phyloP scores from a whole-genome alignment of 805 yeast species.

The Yamadazyma phyllophila region DNA sequence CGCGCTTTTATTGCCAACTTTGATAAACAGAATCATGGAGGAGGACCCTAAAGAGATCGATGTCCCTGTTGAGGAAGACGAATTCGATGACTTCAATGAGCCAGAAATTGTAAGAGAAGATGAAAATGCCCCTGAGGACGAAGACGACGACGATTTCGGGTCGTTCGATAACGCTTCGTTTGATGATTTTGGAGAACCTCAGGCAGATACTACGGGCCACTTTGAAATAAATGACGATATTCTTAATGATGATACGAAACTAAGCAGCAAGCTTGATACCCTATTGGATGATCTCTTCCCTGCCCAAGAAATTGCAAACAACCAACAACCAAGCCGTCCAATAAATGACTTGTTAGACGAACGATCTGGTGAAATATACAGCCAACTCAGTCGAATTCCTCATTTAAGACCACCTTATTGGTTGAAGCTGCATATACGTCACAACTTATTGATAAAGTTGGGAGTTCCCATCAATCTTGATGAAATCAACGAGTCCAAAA shows the following conservation, averaged over 20 bases:
- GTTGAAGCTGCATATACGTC: constrained; percentile 64
- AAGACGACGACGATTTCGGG: constrained; percentile 37
- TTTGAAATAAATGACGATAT: background rate
- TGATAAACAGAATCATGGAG: constrained; percentile 2
- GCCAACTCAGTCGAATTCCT: constrained; percentile 47
- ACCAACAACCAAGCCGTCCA: background rate
- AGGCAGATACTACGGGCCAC: background rate
- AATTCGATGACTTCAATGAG: constrained; percentile 10
- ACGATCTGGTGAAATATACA: constrained; percentile 41
- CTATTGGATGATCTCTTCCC: constrained; percentile 5
- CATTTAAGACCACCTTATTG: constrained; percentile 62
- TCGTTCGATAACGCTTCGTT: constrained; percentile 36
- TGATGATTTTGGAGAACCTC: constrained; percentile 20
- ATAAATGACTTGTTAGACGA: constrained; percentile 22
- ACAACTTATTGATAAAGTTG: constrained; percentile 58
- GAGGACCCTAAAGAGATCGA: background rate
- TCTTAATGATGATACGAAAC: background rate
- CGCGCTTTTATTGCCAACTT: constrained; percentile 3
- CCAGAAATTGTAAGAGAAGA: constrained; percentile 16
- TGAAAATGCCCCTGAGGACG: constrained; percentile 21
- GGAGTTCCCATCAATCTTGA: constrained; percentile 76
- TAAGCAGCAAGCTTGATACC: background rate
- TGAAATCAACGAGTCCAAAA: constrained; percentile 31
- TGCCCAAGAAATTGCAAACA: background rate
- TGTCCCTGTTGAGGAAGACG: no score